phyloP scores from a whole-genome alignment of 73 alveolate genomes.

The Blepharisma japonicum region DNA sequence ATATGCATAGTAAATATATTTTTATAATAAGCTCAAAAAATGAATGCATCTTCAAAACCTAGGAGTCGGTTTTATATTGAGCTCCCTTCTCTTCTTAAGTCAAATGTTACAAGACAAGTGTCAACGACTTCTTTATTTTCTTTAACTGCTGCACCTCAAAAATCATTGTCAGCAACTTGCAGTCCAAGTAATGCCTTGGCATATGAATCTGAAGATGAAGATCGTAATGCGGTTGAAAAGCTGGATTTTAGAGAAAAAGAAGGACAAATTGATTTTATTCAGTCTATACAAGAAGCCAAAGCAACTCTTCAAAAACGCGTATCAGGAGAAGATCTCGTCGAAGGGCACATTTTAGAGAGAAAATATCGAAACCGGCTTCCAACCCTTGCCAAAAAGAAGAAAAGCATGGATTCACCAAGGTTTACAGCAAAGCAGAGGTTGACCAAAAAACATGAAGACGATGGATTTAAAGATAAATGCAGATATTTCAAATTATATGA shows the following conservation, averaged over 20 bases:
- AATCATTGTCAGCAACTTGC: too few species aligned
- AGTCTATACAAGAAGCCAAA: slow-evolving; percentile 19
- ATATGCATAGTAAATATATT: too few species aligned
- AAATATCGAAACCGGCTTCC: neutral
- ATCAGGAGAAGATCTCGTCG: neutral
- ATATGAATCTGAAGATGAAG: slow-evolving; percentile 6
- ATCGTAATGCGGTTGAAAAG: neutral
- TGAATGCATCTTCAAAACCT: too few species aligned
- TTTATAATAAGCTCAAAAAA: too few species aligned
- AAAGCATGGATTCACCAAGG: too few species aligned
- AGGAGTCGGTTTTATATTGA: too few species aligned
- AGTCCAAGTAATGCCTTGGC: neutral
- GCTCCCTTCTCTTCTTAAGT: too few species aligned
- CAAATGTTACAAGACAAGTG: too few species aligned
- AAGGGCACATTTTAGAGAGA: slow-evolving; percentile 2
- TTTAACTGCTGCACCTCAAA: too few species aligned
- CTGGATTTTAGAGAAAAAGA: neutral
- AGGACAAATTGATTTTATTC: neutral
- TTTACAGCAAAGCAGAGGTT: neutral
- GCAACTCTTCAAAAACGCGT: slow-evolving; percentile 1
- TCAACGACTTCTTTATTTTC: too few species aligned
- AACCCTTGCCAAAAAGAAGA: neutral
- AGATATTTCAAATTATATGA: neutral
- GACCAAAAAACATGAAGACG: slow-evolving; percentile 4
- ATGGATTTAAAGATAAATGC: neutral